These are phyloP conservation scores for Pleurotus eryngii DNA, from an alignment of 768 basidiomycete species.

Conservation along the genomic window DNA sequence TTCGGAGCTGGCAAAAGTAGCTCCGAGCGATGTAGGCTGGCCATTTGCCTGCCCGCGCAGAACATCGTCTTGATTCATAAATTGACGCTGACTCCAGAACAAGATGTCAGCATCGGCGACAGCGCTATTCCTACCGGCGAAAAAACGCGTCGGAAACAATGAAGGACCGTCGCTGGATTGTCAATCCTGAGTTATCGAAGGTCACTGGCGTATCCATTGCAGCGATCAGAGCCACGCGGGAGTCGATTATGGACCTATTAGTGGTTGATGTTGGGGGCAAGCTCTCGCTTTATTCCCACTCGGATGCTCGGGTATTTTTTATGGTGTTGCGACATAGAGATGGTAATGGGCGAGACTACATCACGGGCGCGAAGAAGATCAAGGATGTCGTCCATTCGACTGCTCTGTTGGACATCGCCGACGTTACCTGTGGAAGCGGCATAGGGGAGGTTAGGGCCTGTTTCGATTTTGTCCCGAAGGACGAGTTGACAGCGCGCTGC, in stretches of 20 bases:
- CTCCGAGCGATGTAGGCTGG: conserved; percentile 46
- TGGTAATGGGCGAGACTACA: too few species aligned
- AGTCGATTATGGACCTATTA: conserved; percentile 65
- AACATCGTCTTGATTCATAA: conserved; percentile 45
- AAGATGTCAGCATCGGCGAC: too few species aligned
- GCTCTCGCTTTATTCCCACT: conserved; percentile 58
- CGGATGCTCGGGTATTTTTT: too few species aligned
- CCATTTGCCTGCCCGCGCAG: conserved; percentile 49
- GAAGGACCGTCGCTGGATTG: too few species aligned
- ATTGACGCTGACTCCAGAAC: conserved; percentile 27
- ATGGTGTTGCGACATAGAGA: too few species aligned
- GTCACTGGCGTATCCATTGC: conserved; percentile 48
- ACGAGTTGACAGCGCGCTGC: conserved; percentile 53
- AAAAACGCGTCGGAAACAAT: too few species aligned
- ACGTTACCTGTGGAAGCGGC: conserved; percentile 40
- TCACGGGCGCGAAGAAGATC: conserved; percentile 18
- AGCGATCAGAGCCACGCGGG: conserved; percentile 62
- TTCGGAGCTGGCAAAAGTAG: conserved; percentile 37
- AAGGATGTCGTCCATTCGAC: conserved; percentile 47
- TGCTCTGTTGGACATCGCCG: conserved; percentile 49
- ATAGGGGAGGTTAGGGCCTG: conserved; percentile 28
- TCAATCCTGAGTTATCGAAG: not conserved
- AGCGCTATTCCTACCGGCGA: too few species aligned
- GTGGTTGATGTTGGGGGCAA: conserved; percentile 54
- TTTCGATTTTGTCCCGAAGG: conserved; percentile 54